A percentile compares a stretch with the other conserved stretches of the same genome.
Evolutionary conservation across 202 grass and related monocot genomes (phyloP).

Genomic region (Schoenoplectus tabernaemontani): DNA sequence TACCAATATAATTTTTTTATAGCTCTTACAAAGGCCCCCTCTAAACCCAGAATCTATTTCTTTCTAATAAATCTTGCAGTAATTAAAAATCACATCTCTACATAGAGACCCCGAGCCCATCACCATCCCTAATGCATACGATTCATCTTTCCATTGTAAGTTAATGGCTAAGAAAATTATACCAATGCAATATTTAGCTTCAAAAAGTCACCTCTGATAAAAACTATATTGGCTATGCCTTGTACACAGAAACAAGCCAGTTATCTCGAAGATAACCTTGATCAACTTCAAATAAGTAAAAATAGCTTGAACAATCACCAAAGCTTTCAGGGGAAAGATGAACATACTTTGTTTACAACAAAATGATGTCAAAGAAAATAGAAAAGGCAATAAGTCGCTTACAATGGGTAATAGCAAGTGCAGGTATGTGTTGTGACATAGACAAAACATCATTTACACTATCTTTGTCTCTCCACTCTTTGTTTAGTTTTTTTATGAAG

Average conservation of each 20-base stretch:
- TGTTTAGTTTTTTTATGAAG: conserved; percentile 79
- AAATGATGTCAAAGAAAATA: conserved; percentile 5
- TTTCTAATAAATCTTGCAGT: neutral
- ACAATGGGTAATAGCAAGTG: conserved; percentile 59
- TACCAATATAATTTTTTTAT: neutral
- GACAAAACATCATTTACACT: conserved; percentile 71
- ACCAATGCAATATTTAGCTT: neutral
- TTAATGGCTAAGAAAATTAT: neutral
- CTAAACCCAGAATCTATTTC: neutral
- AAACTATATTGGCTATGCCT: neutral
- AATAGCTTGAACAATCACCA: neutral
- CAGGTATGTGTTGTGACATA: conserved; percentile 77
- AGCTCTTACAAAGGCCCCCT: neutral
- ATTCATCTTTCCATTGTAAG: neutral
- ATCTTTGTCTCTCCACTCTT: conserved; percentile 76
- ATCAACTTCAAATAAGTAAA: neutral
- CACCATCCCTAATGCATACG: neutral
- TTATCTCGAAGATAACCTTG: neutral
- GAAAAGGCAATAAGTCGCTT: conserved; percentile 22
- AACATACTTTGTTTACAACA: neutral
- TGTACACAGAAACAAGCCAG: neutral
- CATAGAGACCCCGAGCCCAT: neutral
- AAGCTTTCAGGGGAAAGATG: neutral
- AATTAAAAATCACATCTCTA: neutral
- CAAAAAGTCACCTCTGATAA: neutral